Evolutionary conservation across 2,329 filamentous ascomycete genomes (phyloP), one percentile per base, ranked within the genome.

Genomic region (Neofusicoccum umdonicola): DNA sequence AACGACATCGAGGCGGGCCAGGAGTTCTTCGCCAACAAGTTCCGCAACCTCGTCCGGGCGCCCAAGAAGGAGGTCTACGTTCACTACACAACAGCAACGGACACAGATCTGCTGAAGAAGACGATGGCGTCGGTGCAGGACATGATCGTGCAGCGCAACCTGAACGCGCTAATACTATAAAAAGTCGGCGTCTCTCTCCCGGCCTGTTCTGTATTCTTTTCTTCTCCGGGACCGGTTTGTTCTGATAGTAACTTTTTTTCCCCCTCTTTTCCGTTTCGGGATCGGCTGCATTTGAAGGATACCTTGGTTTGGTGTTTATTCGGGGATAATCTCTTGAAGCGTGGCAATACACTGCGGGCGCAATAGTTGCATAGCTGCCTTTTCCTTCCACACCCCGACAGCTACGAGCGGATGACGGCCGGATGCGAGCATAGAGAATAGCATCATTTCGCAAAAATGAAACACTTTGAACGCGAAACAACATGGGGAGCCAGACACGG

Each of bases 21-120:
- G 67, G 77, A 82, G 47, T 83, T 83, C 72, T 83, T 83, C 69
- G 79, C 81, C 7, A 75, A 79, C 69, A 83, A 83, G 68, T 83
- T 83, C 77, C 77, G 77, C 67, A 81, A 82, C 70, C 76, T 83
- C 37, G 80, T 83, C 34, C 77, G 81, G 54, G 78, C 82, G 68
- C 80, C 80, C 6, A 79, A 78, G 69, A 83, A 83, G 71, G 81
- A 83, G 69, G 79, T 82, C 48, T 83, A 83, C 66, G 79, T 83
- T 19, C 81, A 83, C 71, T 83, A 80, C 73, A 83, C 81, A 57
- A 83, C 83, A 69, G 81, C 81, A 8, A 83, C 81, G 52, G 81
- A 83, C 67, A 83, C 81, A 54, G 75, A 83, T 70, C 71, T 83
- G 65, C 72, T 99, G 62, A 82, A 83, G 71, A 83, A 82, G 73